Evolutionary conservation across 2,329 filamentous ascomycete genomes (phyloP).

Genomic region (Colletotrichum cereale): DNA sequence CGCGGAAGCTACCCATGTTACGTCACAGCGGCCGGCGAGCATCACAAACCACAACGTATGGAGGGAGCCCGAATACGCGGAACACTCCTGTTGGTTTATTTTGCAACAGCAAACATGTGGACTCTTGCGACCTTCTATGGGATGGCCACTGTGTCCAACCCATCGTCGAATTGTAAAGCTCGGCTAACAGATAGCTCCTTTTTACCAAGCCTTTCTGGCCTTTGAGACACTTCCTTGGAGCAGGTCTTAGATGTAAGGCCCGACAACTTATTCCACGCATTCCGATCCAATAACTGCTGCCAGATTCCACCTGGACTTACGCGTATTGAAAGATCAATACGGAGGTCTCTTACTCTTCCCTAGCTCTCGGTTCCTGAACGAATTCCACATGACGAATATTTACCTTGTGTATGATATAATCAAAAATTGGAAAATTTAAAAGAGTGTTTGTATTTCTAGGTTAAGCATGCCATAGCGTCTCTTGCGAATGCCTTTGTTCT

Average conservation of each 20-base stretch:
- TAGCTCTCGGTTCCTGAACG: background rate
- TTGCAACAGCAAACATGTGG: background rate
- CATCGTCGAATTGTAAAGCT: background rate
- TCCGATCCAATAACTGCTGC: background rate
- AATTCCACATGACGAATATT: background rate
- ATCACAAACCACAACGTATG: conserved; percentile 5
- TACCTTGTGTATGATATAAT: background rate
- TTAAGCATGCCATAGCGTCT: conserved; percentile 4
- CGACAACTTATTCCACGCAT: background rate
- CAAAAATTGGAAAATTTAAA: background rate
- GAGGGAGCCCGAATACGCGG: conserved; percentile 8
- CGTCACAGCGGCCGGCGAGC: conserved; percentile 9
- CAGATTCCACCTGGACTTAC: background rate
- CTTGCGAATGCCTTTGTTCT: background rate
- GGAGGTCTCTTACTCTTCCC: background rate
- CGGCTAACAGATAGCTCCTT: background rate
- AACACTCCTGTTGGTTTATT: background rate
- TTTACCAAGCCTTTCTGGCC: background rate
- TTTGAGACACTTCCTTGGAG: background rate
- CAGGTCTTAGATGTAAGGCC: too few relatives aligned
- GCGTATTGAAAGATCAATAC: background rate
- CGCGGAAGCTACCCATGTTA: conserved; percentile 18
- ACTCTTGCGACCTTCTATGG: background rate
- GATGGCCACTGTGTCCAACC: too few relatives aligned
- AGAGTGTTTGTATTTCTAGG: background rate